Conservation (phyloP, 2,329 filamentous ascomycete species). For the Tolypocladium tundrense region DNA sequence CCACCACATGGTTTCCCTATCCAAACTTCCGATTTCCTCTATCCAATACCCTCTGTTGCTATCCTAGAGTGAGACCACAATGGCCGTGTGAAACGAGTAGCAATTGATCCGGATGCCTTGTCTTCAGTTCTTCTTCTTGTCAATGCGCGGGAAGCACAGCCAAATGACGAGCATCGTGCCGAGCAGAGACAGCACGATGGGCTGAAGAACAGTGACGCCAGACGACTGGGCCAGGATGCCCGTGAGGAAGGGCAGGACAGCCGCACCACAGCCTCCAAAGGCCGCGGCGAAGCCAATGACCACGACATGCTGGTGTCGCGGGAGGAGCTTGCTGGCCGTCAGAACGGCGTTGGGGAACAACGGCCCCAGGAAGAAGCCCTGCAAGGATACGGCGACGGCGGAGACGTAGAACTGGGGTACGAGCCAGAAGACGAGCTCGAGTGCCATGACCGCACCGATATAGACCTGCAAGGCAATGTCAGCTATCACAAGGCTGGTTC, state of each 20-base stretch:
- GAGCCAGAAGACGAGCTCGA: conserved; percentile 71
- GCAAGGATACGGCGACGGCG: conserved; percentile 57
- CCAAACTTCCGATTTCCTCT: background rate
- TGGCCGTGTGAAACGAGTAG: no score
- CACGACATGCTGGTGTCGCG: conserved; percentile 63
- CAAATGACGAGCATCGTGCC: conserved; percentile 33
- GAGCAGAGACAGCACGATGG: conserved; percentile 42
- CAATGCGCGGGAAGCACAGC: conserved; percentile 32
- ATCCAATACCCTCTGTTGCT: background rate
- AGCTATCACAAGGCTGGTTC: background rate
- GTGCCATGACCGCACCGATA: conserved; percentile 49
- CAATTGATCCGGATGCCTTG: no score
- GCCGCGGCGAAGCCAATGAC: conserved; percentile 73
- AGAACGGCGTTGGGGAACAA: conserved; percentile 69
- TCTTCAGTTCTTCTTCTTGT: conserved; percentile 26
- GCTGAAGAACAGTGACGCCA: conserved; percentile 46
- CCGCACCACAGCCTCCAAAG: conserved; percentile 64
- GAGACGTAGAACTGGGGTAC: conserved; percentile 68
- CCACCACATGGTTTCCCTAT: no score
- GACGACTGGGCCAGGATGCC: conserved; percentile 52
- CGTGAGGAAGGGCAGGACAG: conserved; percentile 54
- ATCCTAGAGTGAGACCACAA: background rate
- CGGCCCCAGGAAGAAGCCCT: conserved; percentile 74
- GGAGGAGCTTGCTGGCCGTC: conserved; percentile 63
- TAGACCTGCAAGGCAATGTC: conserved; percentile 37